These are phyloP conservation scores for Penstemon newberryi DNA, from an alignment of 257 asterid genomes.

Conservation along the genomic window DNA sequence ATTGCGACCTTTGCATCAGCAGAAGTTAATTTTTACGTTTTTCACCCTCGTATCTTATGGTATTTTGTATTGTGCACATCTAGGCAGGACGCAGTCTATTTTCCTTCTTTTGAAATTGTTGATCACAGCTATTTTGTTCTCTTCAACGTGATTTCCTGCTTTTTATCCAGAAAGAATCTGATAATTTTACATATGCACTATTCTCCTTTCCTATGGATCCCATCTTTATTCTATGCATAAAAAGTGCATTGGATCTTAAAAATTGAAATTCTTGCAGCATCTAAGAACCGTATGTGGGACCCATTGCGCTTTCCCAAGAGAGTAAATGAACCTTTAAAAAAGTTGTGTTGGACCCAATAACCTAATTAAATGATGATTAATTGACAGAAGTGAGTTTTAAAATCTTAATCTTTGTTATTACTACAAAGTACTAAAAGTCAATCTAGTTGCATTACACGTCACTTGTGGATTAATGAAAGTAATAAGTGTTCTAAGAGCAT, in stretches of 20 bases:
- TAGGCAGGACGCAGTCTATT: no score
- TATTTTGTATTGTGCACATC: no score
- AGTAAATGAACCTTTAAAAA: conserved; percentile 17
- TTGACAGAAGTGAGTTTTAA: not conserved
- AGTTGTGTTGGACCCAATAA: conserved; percentile 23
- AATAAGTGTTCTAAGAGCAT: conserved; percentile 10
- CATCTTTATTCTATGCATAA: not conserved
- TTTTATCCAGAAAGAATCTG: no score
- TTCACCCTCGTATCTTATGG: no score
- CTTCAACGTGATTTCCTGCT: no score
- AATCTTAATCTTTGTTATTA: conserved; percentile 29
- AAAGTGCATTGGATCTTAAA: conserved; percentile 30
- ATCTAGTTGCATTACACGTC: conserved; percentile 29
- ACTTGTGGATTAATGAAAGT: conserved; percentile 21
- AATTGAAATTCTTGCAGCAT: conserved; percentile 24
- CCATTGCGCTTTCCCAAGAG: conserved; percentile 45
- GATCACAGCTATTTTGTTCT: no score
- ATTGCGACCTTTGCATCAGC: no score
- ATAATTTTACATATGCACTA: not conserved
- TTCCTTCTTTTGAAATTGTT: no score
- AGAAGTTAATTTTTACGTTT: no score
- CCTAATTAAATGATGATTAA: conserved; percentile 22
- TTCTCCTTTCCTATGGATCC: not conserved
- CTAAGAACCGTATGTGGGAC: conserved; percentile 34
- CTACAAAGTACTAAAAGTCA: conserved; percentile 4